These are phyloP conservation scores for Taphrina confusa DNA, from an alignment of 1,139 yeast species.

Conservation along the genomic window DNA sequence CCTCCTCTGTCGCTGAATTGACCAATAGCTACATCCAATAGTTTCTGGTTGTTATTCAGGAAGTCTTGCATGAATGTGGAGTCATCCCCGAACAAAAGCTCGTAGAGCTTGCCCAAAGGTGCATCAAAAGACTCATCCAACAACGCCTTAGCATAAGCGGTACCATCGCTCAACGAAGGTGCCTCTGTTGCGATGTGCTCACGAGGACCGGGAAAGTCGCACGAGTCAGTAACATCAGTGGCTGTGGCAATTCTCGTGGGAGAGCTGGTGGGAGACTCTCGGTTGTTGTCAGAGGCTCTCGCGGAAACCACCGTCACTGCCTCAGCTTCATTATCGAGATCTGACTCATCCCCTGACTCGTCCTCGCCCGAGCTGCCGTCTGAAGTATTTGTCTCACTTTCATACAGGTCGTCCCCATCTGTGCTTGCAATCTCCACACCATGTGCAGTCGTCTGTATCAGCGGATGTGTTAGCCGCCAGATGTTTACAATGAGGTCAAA, in stretches of 20 bases:
- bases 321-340: background rate
- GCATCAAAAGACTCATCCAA: conserved; percentile 64
- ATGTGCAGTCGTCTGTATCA: conserved; percentile 51
- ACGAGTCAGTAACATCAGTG: background rate
- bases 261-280: conserved; percentile 4
- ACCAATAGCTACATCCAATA: conserved; percentile 57
- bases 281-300: background rate
- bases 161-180: conserved; percentile 55
- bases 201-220: conserved; percentile 53
- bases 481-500: conserved; percentile 59
- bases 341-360: background rate
- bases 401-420: conserved; percentile 41
- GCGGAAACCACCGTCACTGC: background rate
- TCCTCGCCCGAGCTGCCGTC: background rate
- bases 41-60: conserved; percentile 67
- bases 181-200: conserved; percentile 58
- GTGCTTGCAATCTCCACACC: conserved; percentile 48
- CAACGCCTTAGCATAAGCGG: conserved; percentile 61
- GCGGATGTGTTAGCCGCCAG: conserved; percentile 45
- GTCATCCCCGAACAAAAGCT: conserved; percentile 73
- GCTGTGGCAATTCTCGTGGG: conserved; percentile 1
- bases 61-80: conserved; percentile 56
- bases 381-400: conserved; percentile 25
- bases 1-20: conserved; percentile 56
- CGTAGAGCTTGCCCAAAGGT: conserved; percentile 77